These are phyloP conservation scores for Dactylonectria estremocensis DNA, from an alignment of 2,329 filamentous ascomycete genomes.

Conservation along the genomic window DNA sequence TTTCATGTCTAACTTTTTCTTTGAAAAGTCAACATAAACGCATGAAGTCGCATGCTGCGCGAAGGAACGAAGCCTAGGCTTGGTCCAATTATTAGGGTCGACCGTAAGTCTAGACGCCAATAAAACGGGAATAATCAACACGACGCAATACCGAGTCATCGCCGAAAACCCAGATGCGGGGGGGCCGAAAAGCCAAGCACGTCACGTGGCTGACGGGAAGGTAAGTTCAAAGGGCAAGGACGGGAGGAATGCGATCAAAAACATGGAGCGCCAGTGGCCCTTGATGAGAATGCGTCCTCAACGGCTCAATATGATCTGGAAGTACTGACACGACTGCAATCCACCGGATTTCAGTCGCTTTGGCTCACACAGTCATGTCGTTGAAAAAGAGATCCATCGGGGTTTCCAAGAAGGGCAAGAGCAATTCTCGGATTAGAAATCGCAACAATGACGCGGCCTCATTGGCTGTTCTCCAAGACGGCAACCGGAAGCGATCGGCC, in stretches of 20 bases:
- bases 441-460: constrained; percentile 4
- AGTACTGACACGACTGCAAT: background rate
- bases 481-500: constrained; percentile 39
- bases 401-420: constrained; percentile 7
- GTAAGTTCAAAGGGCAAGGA: background rate
- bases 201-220: background rate
- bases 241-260: background rate
- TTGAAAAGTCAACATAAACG: no score
- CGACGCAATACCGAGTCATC: background rate
- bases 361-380: background rate
- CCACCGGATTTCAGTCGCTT: background rate
- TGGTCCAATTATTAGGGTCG: no score
- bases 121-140: background rate
- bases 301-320: background rate
- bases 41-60: no score
- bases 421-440: constrained; percentile 17
- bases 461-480: constrained; percentile 26
- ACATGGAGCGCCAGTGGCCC: background rate
- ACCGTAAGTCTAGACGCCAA: background rate
- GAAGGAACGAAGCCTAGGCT: no score
- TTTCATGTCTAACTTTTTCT: no score
- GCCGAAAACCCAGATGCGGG: background rate
- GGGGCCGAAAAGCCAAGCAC: background rate
- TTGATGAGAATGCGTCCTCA: background rate
- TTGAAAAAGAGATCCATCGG: background rate